Base-by-base conservation (phyloP, 2,329 filamentous ascomycete genomes). In the Aspergillus nomiae region DNA sequence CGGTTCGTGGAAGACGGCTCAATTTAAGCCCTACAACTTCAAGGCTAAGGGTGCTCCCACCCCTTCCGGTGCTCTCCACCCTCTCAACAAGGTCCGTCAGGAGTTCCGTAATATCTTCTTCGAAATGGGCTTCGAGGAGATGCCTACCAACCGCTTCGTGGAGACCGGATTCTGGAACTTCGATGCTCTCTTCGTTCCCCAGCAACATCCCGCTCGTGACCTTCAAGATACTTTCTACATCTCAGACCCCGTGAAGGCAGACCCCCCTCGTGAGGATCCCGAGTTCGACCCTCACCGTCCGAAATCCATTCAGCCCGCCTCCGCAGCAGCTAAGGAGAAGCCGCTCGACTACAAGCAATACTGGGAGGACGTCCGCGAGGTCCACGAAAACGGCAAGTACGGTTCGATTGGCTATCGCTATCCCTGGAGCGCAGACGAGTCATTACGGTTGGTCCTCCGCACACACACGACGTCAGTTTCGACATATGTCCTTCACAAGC, bases 161-260 rank as follows among this genome's bases (percentile, higher is more conserved):
- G 95, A 99, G 82, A 94, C 94, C 14, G 94, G 94, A 54, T 97
- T 98, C 89, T 99, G 95, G 93, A 98, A 98, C 81, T 98, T 98
- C 79, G 94, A 98, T 75, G 89, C 94, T 28, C 92, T 99, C 67
- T 97, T 94, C 79, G 94, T 98, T 59, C 94, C 94, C 34, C 95
- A 96, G 81, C 95, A 99, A 85, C 95, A 99, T 79, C 95, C 95
- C 58, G 95, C 95, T 63, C 92, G 95, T 76, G 95, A 99, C 78
- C 85, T 97, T 69, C 95, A 99, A 84, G 95, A 99, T 75, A 98
- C 95, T 61, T 98, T 98, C 84, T 99, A 97, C 84, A 94, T 98
- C 74, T 93, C 93, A 46, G 94, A 99, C 74, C 95, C 95, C 53
- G 84, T 88, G 64, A 81, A 80, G 62, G 94, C 92, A 43, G 93